Conservation (phyloP, 345 rosid species). For the Murraya paniculata region DNA sequence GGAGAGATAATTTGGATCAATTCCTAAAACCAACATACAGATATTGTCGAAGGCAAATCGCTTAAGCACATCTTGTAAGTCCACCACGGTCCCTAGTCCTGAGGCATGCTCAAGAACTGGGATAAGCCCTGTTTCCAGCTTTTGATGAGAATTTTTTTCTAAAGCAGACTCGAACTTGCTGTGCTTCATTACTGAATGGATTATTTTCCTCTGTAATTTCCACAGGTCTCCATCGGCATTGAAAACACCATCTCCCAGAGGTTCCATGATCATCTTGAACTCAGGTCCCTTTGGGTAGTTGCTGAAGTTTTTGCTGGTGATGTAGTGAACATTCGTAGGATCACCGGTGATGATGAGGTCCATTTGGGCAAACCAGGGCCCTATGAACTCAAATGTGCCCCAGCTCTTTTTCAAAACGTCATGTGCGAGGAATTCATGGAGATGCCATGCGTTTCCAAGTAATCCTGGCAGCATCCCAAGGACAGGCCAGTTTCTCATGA, state of each 20-base stretch:
- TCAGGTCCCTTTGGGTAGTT: conserved; percentile 18
- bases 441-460: neutral
- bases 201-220: conserved; percentile 10
- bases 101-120: conserved; percentile 11
- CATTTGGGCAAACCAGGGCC: conserved; percentile 16
- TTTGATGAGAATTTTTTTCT: neutral
- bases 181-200: conserved; percentile 4
- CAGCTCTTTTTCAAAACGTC: neutral
- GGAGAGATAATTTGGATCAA: conserved; percentile 20
- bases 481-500: conserved; percentile 15
- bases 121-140: conserved; percentile 4
- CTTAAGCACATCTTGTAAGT: conserved; percentile 29
- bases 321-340: conserved; percentile 9
- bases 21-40: too few relatives aligned
- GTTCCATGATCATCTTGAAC: neutral
- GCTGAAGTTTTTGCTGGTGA: conserved; percentile 11
- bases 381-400: conserved; percentile 23
- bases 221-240: neutral
- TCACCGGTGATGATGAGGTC: conserved; percentile 12
- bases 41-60: conserved; percentile 11
- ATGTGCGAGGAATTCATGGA: conserved; percentile 5
- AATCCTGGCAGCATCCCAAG: conserved; percentile 21
- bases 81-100: neutral
- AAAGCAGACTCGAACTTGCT: neutral
- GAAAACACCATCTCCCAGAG: too few relatives aligned